Evolutionary conservation across 257 asterid genomes (phyloP), one percentile per base, ranked within the genome.

Genomic region (Solanum tarijense): DNA sequence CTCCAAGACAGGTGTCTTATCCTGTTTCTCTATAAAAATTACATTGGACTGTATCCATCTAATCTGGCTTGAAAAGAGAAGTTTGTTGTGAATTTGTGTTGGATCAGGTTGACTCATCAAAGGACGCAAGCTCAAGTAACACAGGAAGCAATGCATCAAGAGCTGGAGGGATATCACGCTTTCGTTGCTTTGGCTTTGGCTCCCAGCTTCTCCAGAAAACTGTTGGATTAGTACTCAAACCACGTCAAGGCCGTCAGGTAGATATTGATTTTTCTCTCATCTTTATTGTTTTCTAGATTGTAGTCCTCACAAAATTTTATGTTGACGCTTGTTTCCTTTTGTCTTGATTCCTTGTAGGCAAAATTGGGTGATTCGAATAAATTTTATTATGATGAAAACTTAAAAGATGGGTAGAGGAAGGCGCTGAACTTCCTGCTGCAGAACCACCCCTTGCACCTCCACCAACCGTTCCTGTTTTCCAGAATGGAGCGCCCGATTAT

Each of bases 381-480:
- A 94, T 96, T 97, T 55, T 94, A 94, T 90, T 97, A 93, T 81
- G 98, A 96, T 66, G 98, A 95, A 85, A 95, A 86, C 98, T 95
- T 86, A 93, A 96, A 93, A 94, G 98, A 91, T 97, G 99, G 99
- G 98, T 97, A 79, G 98, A 96, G 93, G 98, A 96, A 94, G 99
- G 99, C n/a, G 96, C 78, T 46, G 95, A 88, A 46, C 93, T 92
- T 75, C 97, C 96, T 29, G 92, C 94, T 39, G 93, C 90, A 88
- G 99, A 95, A 92, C 90, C 94, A 12, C 93, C 93, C 69, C 93
- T 91, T 90, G 93, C 98, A 76, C 98, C 99, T 38, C 98, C 98
- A 85, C 99, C 99, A 27, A 86, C 93, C 0, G 66, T 93, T 85
- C 74, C 98, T 52, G 91, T 86, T 90, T 95, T 96, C 87, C 98